Base-by-base conservation (phyloP, 306 rosid genomes). In the Cajanus cajan region DNA sequence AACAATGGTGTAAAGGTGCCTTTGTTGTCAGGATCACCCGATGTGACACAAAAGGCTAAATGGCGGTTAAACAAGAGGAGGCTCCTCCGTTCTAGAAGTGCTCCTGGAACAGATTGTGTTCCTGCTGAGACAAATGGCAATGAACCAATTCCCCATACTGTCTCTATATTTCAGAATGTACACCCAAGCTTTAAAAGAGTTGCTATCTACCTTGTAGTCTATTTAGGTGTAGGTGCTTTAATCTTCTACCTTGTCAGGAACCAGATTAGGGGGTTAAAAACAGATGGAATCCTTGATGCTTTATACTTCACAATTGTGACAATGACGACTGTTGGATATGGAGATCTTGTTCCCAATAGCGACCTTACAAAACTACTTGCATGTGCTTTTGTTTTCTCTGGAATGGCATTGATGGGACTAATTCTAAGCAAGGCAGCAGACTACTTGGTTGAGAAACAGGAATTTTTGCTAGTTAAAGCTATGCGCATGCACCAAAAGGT, bases 301-400 rank as follows among this genome's bases (percentile, higher is more conserved):
- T 0, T 86, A 47, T 86, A 86, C 74, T 86, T 86, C 4, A 77
- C 87, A 37, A 78, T 86, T 68, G 90, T 86, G 55, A 86, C 90
- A 16, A 86, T 86, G 90, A 83, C 90, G 37, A 86, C 90, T 1
- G 90, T 86, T 54, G 90, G 90, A 80, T 86, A 86, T 47, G 90
- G 90, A 44, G 90, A 86, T 22, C 87, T 86, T 45, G 90, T 86
- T 9, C 90, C 90, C 3, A 48, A 81, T 57, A 86, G 84, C 19
- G 37, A 74, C 72, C 82, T 80, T n/a, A 84, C 90, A 34, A 86
- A 83, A 57, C 79, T 86, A 52, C 86, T 86, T 4, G 90, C 90
- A 0, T 86, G 90, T 39, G 86, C 86, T 74, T 86, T 86, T 64
- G 87, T 86, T 65, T 86, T 86, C 80, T 73, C 90, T 0, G 90